Evolutionary conservation across 306 rosid genomes (phyloP).

Genomic region (Cicer cuneatum): DNA sequence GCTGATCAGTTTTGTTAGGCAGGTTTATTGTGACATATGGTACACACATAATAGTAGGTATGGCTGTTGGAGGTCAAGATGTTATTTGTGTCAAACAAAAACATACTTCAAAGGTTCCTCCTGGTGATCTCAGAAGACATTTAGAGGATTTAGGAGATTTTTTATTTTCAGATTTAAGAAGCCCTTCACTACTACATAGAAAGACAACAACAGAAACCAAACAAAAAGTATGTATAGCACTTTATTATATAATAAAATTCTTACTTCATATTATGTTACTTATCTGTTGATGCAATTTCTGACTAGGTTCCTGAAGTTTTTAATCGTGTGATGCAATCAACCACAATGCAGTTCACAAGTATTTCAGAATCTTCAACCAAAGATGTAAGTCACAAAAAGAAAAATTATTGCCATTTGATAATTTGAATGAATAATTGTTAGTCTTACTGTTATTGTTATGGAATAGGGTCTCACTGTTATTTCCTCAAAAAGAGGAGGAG

Average conservation of each 20-base stretch:
- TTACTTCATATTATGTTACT: neutral
- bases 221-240: constrained; percentile 59
- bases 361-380: constrained; percentile 91
- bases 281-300: constrained; percentile 34
- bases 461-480: constrained; percentile 77
- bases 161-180: constrained; percentile 79
- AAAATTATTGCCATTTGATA: constrained; percentile 35
- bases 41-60: constrained; percentile 90
- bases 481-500: constrained; percentile 88
- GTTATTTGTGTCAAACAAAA: constrained; percentile 82
- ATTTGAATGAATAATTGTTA: constrained; percentile 18
- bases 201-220: constrained; percentile 64
- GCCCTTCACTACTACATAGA: constrained; percentile 76
- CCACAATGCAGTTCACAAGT: constrained; percentile 76
- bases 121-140: constrained; percentile 80
- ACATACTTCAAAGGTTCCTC: constrained; percentile 76
- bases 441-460: constrained; percentile 24
- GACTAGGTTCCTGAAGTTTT: constrained; percentile 88
- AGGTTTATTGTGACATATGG: constrained; percentile 90
- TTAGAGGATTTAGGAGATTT: constrained; percentile 93
- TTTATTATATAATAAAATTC: constrained; percentile 11
- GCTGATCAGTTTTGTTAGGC: constrained; percentile 70
- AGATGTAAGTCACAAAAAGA: constrained; percentile 69
- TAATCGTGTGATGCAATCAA: constrained; percentile 80
- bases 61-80: constrained; percentile 98